These are phyloP conservation scores for Clonostachys rhizophaga DNA, from an alignment of 2,329 filamentous ascomycete species.

Conservation along the genomic window DNA sequence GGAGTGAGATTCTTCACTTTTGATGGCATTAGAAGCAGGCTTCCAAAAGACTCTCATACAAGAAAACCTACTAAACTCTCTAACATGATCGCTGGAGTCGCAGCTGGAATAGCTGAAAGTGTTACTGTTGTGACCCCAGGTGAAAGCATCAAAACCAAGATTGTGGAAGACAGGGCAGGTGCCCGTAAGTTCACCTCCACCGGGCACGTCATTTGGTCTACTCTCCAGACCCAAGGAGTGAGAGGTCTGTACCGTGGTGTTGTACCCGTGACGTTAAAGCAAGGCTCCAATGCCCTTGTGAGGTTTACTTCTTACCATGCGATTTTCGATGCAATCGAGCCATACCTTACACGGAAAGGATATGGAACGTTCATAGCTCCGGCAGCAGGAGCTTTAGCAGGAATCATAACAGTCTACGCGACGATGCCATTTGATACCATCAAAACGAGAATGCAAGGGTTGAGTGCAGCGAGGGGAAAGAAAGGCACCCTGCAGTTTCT, in stretches of 20 bases:
- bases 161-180: slow-evolving; percentile 13
- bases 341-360: not conserved
- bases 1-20: slow-evolving; percentile 10
- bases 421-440: not conserved
- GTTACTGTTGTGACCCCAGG: slow-evolving; percentile 16
- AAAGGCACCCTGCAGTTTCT: not conserved
- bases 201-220: not conserved
- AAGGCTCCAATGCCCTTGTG: not conserved
- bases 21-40: not conserved
- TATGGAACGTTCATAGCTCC: not conserved
- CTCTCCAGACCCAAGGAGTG: not conserved
- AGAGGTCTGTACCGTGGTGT: not conserved
- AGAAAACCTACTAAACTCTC: slow-evolving; percentile 1
- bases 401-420: not conserved
- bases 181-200: slow-evolving; percentile 3
- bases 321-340: not conserved
- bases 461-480: not conserved
- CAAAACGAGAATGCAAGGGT: not conserved
- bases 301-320: not conserved
- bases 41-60: not conserved
- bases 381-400: not conserved
- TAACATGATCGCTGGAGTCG: slow-evolving; percentile 12
- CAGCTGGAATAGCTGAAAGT: slow-evolving; percentile 12
- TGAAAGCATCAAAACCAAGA: slow-evolving; percentile 16
- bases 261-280: not conserved